A percentile compares a stretch with the other conserved stretches of the same genome.
These are phyloP conservation scores for Chamaecyparis obtusa DNA, from an alignment of 75 land plant species.

Conservation along the genomic window DNA sequence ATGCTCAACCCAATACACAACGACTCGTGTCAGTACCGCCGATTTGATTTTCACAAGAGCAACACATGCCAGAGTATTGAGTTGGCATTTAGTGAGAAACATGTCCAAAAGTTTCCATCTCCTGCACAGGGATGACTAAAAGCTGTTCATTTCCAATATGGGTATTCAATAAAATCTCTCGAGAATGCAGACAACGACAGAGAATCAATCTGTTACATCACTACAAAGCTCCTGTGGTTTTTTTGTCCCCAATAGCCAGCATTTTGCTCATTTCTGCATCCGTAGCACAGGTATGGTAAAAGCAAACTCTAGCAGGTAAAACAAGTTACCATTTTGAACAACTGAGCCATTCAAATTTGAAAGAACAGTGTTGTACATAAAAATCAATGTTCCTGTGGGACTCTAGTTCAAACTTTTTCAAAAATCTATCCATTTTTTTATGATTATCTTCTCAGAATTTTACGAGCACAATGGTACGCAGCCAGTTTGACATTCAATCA, in stretches of 20 bases:
- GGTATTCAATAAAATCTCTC: background rate
- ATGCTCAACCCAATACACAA: background rate
- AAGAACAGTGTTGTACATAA: background rate
- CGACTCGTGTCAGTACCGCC: background rate
- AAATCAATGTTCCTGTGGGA: background rate
- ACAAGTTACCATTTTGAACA: background rate
- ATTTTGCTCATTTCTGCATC: background rate
- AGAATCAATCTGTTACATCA: background rate
- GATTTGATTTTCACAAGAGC: background rate
- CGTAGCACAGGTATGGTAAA: background rate
- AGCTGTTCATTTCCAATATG: background rate
- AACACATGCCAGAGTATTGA: background rate
- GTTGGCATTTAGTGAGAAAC: background rate
- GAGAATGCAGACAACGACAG: background rate
- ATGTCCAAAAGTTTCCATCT: background rate
- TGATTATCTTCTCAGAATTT: background rate
- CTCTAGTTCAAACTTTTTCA: background rate
- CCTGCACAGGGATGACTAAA: background rate
- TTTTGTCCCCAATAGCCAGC: background rate
- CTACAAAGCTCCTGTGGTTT: background rate
- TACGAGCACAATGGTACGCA: too few species aligned
- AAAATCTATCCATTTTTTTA: background rate
- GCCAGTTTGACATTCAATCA: too few species aligned
- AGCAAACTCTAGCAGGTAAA: background rate
- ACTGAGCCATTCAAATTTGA: background rate